These are phyloP conservation scores for Theobroma cacao DNA, from an alignment of 345 rosid genomes.

Conservation along the genomic window DNA sequence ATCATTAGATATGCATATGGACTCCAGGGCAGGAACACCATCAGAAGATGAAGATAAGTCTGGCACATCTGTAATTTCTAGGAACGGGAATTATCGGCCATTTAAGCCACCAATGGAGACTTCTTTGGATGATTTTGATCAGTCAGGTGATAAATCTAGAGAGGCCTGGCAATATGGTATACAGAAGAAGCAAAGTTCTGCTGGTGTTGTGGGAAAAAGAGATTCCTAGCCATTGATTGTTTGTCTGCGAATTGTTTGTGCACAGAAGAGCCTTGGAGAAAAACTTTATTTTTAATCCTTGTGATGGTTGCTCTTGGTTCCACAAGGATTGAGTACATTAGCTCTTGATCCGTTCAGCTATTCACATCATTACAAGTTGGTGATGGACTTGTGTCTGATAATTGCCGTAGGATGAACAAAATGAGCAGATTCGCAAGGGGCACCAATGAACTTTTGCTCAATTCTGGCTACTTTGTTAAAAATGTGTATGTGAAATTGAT, in stretches of 20 bases:
- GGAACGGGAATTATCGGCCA: slow-evolving; percentile 59
- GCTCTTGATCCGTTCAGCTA: slow-evolving; percentile 4
- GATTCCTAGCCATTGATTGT: slow-evolving; percentile 30
- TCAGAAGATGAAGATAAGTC: slow-evolving; percentile 77
- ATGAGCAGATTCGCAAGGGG: neutral
- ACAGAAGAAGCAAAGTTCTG: slow-evolving; percentile 51
- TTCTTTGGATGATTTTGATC: slow-evolving; percentile 61
- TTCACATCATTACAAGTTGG: slow-evolving; percentile 8
- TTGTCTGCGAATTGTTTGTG: neutral
- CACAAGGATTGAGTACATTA: slow-evolving; percentile 9
- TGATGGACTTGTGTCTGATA: neutral
- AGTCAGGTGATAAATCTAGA: slow-evolving; percentile 56
- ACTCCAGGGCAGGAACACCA: slow-evolving; percentile 68
- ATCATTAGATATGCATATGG: slow-evolving; percentile 53
- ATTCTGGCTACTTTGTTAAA: neutral
- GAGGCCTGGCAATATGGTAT: slow-evolving; percentile 83
- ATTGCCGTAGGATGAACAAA: neutral
- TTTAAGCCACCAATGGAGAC: slow-evolving; percentile 44
- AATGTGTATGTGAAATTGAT: neutral
- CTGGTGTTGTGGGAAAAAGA: slow-evolving; percentile 49
- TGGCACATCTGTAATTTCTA: slow-evolving; percentile 36
- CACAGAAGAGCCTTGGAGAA: neutral
- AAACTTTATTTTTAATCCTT: neutral
- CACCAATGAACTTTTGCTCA: neutral
- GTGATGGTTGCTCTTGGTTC: slow-evolving; percentile 8